Evolutionary conservation across 108 stramenopile genomes (phyloP).

Genomic region (Nitzschia palea): DNA sequence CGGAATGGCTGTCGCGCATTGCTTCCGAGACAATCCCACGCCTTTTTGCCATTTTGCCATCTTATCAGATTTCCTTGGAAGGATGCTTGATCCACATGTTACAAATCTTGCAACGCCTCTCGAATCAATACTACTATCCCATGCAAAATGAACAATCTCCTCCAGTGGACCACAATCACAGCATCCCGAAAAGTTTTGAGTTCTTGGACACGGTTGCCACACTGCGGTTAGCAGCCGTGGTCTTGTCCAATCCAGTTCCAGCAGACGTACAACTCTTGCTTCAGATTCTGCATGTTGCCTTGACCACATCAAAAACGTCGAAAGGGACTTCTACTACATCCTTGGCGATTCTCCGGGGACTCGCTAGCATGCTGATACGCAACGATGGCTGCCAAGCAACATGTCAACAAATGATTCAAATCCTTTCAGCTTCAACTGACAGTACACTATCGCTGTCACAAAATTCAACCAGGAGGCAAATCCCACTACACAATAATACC

Average conservation of each 20-base stretch:
- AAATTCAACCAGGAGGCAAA: not conserved
- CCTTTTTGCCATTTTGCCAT: constrained; percentile 25
- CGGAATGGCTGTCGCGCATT: constrained; percentile 25
- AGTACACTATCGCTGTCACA: not conserved
- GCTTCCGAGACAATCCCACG: constrained; percentile 20
- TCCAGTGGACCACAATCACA: not conserved
- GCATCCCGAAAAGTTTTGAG: not conserved
- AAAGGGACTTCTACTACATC: not conserved
- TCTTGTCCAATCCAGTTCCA: constrained; percentile 17
- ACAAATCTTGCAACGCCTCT: constrained; percentile 16
- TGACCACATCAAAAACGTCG: not conserved
- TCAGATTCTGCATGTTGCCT: constrained; percentile 6
- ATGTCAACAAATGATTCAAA: constrained; percentile 1
- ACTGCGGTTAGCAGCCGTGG: not conserved
- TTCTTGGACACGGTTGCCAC: constrained; percentile 12
- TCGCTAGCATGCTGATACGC: constrained; percentile 17
- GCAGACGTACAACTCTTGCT: constrained; percentile 3
- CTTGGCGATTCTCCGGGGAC: constrained; percentile 15
- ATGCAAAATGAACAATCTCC: not conserved
- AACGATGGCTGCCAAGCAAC: constrained; percentile 8
- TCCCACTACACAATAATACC: no score
- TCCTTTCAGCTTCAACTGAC: not conserved
- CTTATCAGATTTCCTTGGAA: constrained; percentile 27
- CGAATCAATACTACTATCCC: constrained; percentile 2
- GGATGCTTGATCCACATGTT: constrained; percentile 2